Conservation (phyloP, 2,329 filamentous ascomycete species). For the Aspergillus sojae region DNA sequence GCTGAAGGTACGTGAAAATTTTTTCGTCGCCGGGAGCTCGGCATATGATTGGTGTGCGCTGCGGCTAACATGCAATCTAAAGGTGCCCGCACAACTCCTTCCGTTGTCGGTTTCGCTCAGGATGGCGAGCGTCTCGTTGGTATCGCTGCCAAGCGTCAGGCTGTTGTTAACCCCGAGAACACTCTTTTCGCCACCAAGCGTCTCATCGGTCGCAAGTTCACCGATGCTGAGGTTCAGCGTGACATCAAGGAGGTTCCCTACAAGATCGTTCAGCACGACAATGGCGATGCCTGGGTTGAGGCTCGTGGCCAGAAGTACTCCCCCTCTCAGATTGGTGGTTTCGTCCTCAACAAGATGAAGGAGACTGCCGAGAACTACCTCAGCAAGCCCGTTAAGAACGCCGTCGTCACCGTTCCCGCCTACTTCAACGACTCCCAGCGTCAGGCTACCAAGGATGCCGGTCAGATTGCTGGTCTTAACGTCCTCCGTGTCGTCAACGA, state of each 20-base stretch:
- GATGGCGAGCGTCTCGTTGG: conserved; percentile 95
- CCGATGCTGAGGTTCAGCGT: conserved; percentile 88
- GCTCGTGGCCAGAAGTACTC: conserved; percentile 95
- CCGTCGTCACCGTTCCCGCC: conserved; percentile 92
- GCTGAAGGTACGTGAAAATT: conserved; percentile 70
- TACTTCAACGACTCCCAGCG: conserved; percentile 99
- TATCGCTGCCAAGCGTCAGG: conserved; percentile 97
- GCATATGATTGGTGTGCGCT: not conserved
- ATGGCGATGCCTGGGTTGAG: conserved; percentile 95
- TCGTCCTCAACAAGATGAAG: conserved; percentile 98
- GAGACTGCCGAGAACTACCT: conserved; percentile 95
- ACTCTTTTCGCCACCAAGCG: conserved; percentile 98
- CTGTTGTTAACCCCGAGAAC: conserved; percentile 97
- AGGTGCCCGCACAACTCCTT: conserved; percentile 90
- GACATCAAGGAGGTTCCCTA: conserved; percentile 98
- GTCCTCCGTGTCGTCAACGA: conserved; percentile 98
- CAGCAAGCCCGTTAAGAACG: conserved; percentile 88
- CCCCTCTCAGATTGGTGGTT: conserved; percentile 96
- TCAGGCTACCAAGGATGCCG: conserved; percentile 97
- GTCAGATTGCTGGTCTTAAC: conserved; percentile 93
- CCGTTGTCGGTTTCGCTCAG: conserved; percentile 92
- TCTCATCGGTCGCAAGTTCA: conserved; percentile 97
- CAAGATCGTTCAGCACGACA: conserved; percentile 97
- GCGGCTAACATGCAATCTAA: conserved; percentile 20
- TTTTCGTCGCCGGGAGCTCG: conserved; percentile 15